phyloP scores from a whole-genome alignment of 2,329 filamentous ascomycete genomes.

The Aspergillus carbonarius region DNA sequence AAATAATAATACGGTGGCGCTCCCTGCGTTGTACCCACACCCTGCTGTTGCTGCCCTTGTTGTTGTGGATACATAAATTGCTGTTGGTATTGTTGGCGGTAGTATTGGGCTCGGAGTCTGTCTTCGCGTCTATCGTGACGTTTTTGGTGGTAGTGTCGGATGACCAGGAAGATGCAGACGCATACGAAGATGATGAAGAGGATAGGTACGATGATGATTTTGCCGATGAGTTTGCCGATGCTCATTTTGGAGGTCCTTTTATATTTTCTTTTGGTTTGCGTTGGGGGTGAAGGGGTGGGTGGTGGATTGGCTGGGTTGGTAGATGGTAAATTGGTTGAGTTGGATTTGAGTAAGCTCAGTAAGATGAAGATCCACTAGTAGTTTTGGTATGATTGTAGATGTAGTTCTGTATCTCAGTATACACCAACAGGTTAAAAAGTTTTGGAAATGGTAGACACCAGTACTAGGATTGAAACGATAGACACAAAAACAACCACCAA shows the following conservation, averaged over 20 bases:
- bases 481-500: background rate
- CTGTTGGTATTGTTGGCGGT: background rate
- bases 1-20: background rate
- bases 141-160: background rate
- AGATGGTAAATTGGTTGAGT: background rate
- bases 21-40: background rate
- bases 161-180: background rate
- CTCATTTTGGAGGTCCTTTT: background rate
- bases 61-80: background rate
- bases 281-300: background rate
- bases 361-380: background rate
- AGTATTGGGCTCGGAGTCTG: background rate
- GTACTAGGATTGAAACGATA: background rate
- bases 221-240: conserved; percentile 1
- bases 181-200: conserved; percentile 1
- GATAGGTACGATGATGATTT: conserved; percentile 6
- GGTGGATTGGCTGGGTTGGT: background rate
- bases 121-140: background rate
- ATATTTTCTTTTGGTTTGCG: background rate
- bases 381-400: background rate
- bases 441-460: too few species aligned
- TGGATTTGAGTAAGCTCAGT: background rate
- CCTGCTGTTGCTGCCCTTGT: background rate
- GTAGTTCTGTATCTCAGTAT: background rate
- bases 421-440: too few species aligned